Conservation (phyloP, 2,329 filamentous ascomycete species). For the Aureobasidium namibiae region DNA sequence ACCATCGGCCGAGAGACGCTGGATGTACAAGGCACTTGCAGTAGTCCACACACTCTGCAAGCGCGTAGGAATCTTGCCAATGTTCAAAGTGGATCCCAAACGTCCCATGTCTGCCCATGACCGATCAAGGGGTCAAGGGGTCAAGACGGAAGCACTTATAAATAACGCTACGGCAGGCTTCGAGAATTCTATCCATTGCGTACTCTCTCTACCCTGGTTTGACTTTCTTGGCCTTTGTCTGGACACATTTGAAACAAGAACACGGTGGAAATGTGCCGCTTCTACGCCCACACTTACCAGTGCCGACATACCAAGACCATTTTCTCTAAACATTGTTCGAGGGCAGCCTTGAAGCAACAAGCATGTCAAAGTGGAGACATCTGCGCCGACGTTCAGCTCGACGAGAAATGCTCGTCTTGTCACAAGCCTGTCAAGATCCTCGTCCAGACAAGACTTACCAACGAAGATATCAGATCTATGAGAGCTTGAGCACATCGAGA, state of each 20-base stretch:
- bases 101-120: background rate
- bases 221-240: too few species aligned
- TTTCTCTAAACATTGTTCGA: constrained; percentile 27
- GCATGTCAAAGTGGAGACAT: constrained; percentile 27
- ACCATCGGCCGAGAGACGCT: background rate
- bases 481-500: background rate
- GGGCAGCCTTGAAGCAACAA: constrained; percentile 25
- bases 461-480: background rate
- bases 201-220: background rate
- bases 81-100: background rate
- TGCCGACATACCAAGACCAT: constrained; percentile 38
- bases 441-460: background rate
- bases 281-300: constrained; percentile 38
- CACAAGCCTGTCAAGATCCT: constrained; percentile 10
- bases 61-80: background rate
- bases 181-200: background rate
- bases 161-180: background rate
- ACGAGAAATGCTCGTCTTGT: constrained; percentile 25
- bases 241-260: background rate
- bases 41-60: background rate
- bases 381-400: constrained; percentile 29
- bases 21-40: background rate
- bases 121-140: background rate
- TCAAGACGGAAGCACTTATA: background rate
- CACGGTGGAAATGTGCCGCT: constrained; percentile 34